A percentile compares a stretch with the other conserved stretches of the same genome.
Evolutionary conservation across 2,329 filamentous ascomycete species (phyloP).

Genomic region (Cladosporium sp.): DNA sequence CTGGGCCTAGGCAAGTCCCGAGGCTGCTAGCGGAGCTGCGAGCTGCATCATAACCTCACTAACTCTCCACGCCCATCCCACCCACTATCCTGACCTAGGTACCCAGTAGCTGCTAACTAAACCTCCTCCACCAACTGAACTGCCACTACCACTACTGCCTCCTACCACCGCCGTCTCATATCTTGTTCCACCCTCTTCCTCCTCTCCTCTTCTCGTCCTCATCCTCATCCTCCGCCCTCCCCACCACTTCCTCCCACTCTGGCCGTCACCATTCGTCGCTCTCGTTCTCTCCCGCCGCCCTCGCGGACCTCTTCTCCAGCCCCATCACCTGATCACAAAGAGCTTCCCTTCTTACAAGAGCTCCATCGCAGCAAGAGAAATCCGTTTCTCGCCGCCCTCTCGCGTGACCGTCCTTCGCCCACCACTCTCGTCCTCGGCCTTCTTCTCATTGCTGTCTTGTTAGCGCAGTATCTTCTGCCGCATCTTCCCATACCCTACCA

Average conservation of each 20-base stretch:
- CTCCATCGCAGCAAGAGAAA: slow-evolving; percentile 1
- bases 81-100: too few species aligned
- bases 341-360: slow-evolving; percentile 13
- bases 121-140: too few species aligned
- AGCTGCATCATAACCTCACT: too few species aligned
- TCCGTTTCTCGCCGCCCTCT: slow-evolving; percentile 8
- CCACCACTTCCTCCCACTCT: slow-evolving; percentile 8
- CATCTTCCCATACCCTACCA: slow-evolving; percentile 17
- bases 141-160: too few species aligned
- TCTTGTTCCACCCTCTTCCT: background rate
- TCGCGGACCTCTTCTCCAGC: slow-evolving; percentile 13
- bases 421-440: slow-evolving; percentile 19
- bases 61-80: too few species aligned
- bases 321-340: background rate
- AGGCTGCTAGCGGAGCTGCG: too few species aligned
- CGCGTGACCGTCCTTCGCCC: slow-evolving; percentile 13
- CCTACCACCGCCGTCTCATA: slow-evolving; percentile 3
- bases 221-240: too few species aligned
- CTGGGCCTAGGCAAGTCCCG: too few species aligned
- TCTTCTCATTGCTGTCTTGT: slow-evolving; percentile 21
- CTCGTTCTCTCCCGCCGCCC: slow-evolving; percentile 10
- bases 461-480: slow-evolving; percentile 23
- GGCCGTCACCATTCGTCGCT: slow-evolving; percentile 12
- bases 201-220: too few species aligned
- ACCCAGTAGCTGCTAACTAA: too few species aligned